These are phyloP conservation scores for Geranium incanum DNA, from an alignment of 441 rosid species.

Conservation along the genomic window DNA sequence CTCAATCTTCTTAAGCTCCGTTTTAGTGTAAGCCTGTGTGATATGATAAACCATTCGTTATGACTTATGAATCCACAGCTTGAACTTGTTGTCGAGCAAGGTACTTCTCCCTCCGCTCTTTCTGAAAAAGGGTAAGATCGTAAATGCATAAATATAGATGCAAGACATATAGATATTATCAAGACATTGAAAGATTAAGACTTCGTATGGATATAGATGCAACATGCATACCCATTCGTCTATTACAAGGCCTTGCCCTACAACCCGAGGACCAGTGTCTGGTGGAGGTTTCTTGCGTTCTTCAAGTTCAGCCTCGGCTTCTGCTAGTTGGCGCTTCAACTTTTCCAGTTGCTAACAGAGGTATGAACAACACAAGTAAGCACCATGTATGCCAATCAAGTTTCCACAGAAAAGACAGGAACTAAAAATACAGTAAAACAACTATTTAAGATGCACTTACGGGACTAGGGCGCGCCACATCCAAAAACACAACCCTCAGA, in stretches of 20 bases:
- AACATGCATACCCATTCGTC: conserved; percentile 59
- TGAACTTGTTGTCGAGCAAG: conserved; percentile 61
- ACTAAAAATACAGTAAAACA: neutral
- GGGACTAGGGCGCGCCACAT: conserved; percentile 41
- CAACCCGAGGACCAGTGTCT: conserved; percentile 51
- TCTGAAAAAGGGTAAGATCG: conserved; percentile 27
- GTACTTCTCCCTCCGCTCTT: conserved; percentile 69
- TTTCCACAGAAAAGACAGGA: neutral
- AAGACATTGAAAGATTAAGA: neutral
- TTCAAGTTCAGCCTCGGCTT: conserved; percentile 69
- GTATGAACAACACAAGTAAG: conserved; percentile 4
- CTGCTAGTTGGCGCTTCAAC: conserved; percentile 52
- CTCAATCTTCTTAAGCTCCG: neutral
- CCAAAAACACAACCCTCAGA: conserved; percentile 54
- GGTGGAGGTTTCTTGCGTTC: conserved; percentile 53
- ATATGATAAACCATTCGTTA: conserved; percentile 14
- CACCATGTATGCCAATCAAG: neutral
- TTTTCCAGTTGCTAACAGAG: conserved; percentile 49
- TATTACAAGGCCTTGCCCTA: conserved; percentile 63
- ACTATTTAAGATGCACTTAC: conserved; percentile 31
- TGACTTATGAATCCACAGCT: conserved; percentile 37
- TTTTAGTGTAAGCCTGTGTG: no score
- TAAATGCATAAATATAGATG: neutral
- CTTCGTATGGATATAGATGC: neutral
- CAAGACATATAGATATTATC: neutral